Evolutionary conservation across 2,329 filamentous ascomycete species (phyloP).

Genomic region (Diaporthe vexans): DNA sequence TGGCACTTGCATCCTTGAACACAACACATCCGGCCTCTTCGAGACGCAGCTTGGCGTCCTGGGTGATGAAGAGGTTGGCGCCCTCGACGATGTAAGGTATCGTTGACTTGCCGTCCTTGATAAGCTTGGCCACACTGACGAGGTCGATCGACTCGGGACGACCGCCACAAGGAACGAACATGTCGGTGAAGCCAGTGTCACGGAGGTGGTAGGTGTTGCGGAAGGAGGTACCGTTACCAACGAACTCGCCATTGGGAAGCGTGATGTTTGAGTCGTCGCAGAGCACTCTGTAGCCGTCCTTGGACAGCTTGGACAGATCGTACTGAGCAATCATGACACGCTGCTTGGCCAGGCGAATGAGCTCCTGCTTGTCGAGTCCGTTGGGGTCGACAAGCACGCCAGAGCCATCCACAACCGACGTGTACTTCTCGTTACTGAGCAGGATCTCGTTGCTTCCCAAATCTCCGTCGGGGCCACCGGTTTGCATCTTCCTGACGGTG

Average conservation of each 20-base stretch:
- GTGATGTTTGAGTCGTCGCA: constrained; percentile 91
- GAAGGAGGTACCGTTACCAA: constrained; percentile 94
- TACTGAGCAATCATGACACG: constrained; percentile 93
- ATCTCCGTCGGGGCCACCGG: constrained; percentile 95
- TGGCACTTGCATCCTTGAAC: constrained; percentile 98
- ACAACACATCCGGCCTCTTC: constrained; percentile 95
- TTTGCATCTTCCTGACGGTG: constrained; percentile 93
- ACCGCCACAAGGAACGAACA: constrained; percentile 96
- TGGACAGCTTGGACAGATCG: constrained; percentile 86
- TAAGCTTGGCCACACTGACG: constrained; percentile 86
- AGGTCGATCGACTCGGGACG: constrained; percentile 97
- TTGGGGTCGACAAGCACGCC: constrained; percentile 95
- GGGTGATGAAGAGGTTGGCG: constrained; percentile 98
- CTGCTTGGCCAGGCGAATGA: constrained; percentile 85
- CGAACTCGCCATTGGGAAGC: constrained; percentile 87
- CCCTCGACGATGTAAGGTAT: constrained; percentile 98
- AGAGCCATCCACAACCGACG: constrained; percentile 93
- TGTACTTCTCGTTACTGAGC: constrained; percentile 95
- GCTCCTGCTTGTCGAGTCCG: constrained; percentile 86
- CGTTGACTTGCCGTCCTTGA: constrained; percentile 86
- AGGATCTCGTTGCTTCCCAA: constrained; percentile 98
- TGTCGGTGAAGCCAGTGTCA: constrained; percentile 81
- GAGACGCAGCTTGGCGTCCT: constrained; percentile 95
- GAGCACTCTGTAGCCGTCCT: constrained; percentile 89
- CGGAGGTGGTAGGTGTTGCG: constrained; percentile 97